Base-by-base conservation (phyloP, 1,284 basidiomycete genomes). In the Paramarasmius palmivorus region DNA sequence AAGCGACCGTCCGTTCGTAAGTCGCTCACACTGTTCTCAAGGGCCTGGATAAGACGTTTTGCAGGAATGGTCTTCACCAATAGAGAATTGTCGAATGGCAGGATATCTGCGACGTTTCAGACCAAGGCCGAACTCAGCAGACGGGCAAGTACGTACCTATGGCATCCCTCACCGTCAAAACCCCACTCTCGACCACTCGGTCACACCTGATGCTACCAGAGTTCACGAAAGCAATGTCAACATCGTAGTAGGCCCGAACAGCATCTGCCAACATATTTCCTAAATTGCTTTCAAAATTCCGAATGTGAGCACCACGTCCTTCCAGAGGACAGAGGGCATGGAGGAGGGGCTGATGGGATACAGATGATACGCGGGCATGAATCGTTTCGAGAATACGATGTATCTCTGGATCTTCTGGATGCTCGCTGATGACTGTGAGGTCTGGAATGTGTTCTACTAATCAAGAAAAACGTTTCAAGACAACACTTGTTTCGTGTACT, bases 1-100 rank as follows among this genome's bases (percentile, higher is more conserved):
- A 57, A 59, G 5, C 58, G 52, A 12, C 49, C 56, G 7, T 66
- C 58, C 19, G 60, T 47, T 12, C 57, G 46, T 12, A 48, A n/a
- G 36, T 57, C 57, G 14, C 53, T 52, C 8, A 54, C 51, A 10
- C 56, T 52, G 32, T 57, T 59, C 39, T 57, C 56, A 5, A 59
- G 46, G 5, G 58, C 53, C 10, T 20, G 32, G 22, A 57, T 20
- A 10, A 59, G 32, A 14, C n/a, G n/a, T 8, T 15, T 22, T 7
- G 23, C 19, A 6, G 45, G 23, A 32, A 55, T 20, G 3, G 37
- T 32, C 41, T 55, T 41, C 9, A 52, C 54, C n/a, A 55, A 19
- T 22, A 55, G 34, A 10, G 26, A n/a, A 19, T 51, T 50, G 7
- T 40, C 48, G 29, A 55, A 55, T 1, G 49, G 53, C 14, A 55